phyloP scores from a whole-genome alignment of 257 asterid genomes.

The Nicotiana tabacum region DNA sequence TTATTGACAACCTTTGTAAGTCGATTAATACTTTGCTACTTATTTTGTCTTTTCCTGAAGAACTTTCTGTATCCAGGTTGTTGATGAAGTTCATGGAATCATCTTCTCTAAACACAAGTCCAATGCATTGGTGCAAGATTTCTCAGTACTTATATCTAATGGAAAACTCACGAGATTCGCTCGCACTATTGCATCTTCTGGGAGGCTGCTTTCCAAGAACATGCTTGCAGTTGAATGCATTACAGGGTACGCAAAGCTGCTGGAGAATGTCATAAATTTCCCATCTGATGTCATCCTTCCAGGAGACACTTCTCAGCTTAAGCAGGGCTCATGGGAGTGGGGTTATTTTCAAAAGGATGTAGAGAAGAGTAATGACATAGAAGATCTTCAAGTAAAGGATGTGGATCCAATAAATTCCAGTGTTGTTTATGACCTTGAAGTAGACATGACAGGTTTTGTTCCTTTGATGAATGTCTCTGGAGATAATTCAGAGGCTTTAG shows the following conservation, averaged over 20 bases:
- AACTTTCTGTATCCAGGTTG: slow-evolving; percentile 47
- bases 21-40: background rate
- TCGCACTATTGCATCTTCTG: slow-evolving; percentile 66
- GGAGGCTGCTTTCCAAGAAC: slow-evolving; percentile 70
- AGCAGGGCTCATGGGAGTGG: slow-evolving; percentile 75
- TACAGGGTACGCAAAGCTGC: slow-evolving; percentile 52
- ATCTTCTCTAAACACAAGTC: slow-evolving; percentile 54
- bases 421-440: slow-evolving; percentile 69
- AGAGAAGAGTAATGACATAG: slow-evolving; percentile 34
- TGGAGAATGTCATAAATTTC: slow-evolving; percentile 70
- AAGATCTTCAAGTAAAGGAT: slow-evolving; percentile 27
- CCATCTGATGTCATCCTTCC: slow-evolving; percentile 90
- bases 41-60: slow-evolving; percentile 14
- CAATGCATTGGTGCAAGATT: slow-evolving; percentile 54
- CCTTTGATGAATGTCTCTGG: slow-evolving; percentile 38
- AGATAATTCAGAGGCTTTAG: slow-evolving; percentile 32
- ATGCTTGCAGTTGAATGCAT: slow-evolving; percentile 84
- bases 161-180: slow-evolving; percentile 62
- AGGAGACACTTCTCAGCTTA: slow-evolving; percentile 51
- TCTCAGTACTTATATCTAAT: slow-evolving; percentile 61
- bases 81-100: slow-evolving; percentile 83
- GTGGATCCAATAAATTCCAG: slow-evolving; percentile 40
- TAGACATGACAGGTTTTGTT: slow-evolving; percentile 32
- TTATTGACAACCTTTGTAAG: slow-evolving; percentile 15
- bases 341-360: slow-evolving; percentile 45